Conservation (phyloP, 2,329 filamentous ascomycete genomes). For the Colletotrichum lentis region DNA sequence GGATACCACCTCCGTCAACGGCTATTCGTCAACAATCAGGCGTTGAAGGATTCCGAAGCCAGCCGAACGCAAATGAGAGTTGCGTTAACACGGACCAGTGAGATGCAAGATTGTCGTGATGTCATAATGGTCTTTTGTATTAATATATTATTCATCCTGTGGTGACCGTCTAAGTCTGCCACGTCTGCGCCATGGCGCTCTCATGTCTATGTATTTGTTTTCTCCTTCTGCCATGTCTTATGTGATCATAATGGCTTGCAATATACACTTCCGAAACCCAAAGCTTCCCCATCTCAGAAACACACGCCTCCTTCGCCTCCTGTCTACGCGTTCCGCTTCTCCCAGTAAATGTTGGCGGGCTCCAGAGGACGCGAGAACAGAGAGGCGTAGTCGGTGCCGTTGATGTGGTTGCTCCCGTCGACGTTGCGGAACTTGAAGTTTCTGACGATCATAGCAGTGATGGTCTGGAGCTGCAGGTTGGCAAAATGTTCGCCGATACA, state of each 20-base stretch:
- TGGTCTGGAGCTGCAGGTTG: conserved; percentile 89
- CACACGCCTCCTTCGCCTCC: neutral
- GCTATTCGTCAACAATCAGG: neutral
- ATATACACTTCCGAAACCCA: conserved; percentile 26
- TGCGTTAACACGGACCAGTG: neutral
- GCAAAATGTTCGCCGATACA: conserved; percentile 98
- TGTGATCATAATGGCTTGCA: conserved; percentile 27
- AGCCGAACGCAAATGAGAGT: neutral
- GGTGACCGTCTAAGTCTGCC: conserved; percentile 15
- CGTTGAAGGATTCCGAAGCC: neutral
- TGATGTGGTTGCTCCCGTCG: conserved; percentile 73
- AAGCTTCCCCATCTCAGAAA: neutral
- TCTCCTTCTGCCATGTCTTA: conserved; percentile 18
- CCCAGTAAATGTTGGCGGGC: conserved; percentile 78
- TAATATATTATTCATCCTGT: conserved; percentile 29
- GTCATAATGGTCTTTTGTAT: conserved; percentile 36
- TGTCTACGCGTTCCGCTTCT: conserved; percentile 63
- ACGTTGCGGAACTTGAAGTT: conserved; percentile 81
- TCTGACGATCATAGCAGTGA: conserved; percentile 78
- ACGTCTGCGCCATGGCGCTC: conserved; percentile 24
- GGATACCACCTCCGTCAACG: neutral
- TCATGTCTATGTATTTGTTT: conserved; percentile 29
- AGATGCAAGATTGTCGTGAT: conserved; percentile 5
- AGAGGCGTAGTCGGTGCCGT: conserved; percentile 73
- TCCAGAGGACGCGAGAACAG: conserved; percentile 78